phyloP scores from a whole-genome alignment of 2,329 filamentous ascomycete genomes.

The Fusarium sp. region DNA sequence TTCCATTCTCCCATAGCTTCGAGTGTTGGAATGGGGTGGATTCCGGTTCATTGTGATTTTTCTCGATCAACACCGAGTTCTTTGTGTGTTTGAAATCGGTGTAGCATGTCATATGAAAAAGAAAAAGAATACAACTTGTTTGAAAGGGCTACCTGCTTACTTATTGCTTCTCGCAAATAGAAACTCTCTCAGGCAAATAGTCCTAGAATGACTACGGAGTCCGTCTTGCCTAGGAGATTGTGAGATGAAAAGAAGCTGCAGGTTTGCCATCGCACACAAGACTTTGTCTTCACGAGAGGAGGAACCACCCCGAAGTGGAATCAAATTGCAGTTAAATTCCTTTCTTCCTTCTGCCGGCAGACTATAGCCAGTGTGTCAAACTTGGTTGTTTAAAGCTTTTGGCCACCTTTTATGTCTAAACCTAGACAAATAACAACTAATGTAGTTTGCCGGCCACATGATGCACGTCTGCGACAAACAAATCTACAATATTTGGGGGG shows the following conservation, averaged over 20 bases:
- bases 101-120: neutral
- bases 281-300: too few relatives aligned
- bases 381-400: neutral
- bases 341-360: neutral
- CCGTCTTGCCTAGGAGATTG: neutral
- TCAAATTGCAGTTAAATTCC: neutral
- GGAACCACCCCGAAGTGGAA: neutral
- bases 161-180: neutral
- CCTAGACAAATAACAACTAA: neutral
- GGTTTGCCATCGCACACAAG: too few relatives aligned
- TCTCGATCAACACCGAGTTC: neutral
- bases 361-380: neutral
- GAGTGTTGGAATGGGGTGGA: neutral
- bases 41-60: neutral
- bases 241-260: neutral
- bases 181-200: neutral
- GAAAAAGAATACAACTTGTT: neutral
- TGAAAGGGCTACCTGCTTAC: neutral
- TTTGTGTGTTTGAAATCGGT: neutral
- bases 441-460: neutral
- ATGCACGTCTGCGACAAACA: neutral
- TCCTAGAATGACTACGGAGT: neutral
- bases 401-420: neutral
- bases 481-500: neutral
- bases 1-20: neutral